These are phyloP conservation scores for Microthyrium microscopicum DNA, from an alignment of 2,329 filamentous ascomycete species.

Conservation along the genomic window DNA sequence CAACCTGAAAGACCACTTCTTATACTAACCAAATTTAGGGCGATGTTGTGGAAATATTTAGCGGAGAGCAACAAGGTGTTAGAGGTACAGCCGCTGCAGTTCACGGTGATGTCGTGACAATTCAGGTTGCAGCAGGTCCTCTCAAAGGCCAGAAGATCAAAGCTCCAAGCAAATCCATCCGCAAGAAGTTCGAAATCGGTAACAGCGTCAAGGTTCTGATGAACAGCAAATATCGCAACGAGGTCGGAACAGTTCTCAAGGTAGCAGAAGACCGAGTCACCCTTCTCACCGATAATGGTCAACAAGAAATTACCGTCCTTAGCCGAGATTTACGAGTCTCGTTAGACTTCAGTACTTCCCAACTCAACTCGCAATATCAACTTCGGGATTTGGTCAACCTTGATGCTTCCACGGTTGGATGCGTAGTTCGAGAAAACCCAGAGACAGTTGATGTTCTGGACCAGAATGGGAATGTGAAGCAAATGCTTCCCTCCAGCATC, in stretches of 20 bases:
- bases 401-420: slow-evolving; percentile 81
- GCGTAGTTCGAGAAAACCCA: slow-evolving; percentile 86
- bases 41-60: slow-evolving; percentile 91
- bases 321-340: slow-evolving; percentile 92
- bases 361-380: slow-evolving; percentile 72
- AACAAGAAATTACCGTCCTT: slow-evolving; percentile 90
- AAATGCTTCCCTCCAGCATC: slow-evolving; percentile 79
- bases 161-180: slow-evolving; percentile 77
- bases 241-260: slow-evolving; percentile 92
- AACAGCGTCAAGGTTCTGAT: slow-evolving; percentile 99
- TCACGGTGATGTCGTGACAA: slow-evolving; percentile 78
- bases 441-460: slow-evolving; percentile 83
- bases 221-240: slow-evolving; percentile 82
- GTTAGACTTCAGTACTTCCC: slow-evolving; percentile 75
- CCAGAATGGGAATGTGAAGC: slow-evolving; percentile 69
- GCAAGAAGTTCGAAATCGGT: slow-evolving; percentile 82
- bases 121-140: slow-evolving; percentile 69
- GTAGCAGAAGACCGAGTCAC: slow-evolving; percentile 88
- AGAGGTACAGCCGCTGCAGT: slow-evolving; percentile 74
- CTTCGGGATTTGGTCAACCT: slow-evolving; percentile 90
- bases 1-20: too few relatives aligned
- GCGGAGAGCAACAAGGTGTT: slow-evolving; percentile 87
- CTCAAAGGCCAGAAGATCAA: slow-evolving; percentile 74
- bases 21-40: too few relatives aligned
- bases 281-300: slow-evolving; percentile 79